These are phyloP conservation scores for Camelina hispida DNA, from an alignment of 345 rosid species.

Conservation along the genomic window DNA sequence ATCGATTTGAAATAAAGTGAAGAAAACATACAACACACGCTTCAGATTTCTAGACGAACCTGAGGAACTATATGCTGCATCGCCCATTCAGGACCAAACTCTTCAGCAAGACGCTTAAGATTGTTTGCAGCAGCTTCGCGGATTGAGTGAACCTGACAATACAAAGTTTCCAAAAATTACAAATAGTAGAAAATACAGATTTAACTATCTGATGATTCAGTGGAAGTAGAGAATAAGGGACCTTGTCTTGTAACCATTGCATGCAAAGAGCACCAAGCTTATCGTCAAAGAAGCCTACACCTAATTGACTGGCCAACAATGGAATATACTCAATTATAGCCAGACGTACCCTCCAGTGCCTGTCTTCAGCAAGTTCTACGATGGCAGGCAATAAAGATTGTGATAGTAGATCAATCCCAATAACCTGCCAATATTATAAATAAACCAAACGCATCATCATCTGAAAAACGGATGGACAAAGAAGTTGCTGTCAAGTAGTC, in stretches of 20 bases:
- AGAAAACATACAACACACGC: background rate
- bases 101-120: conserved; percentile 94
- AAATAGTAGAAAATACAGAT: background rate
- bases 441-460: background rate
- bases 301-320: conserved; percentile 88
- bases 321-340: conserved; percentile 98
- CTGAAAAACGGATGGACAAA: conserved; percentile 1
- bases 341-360: conserved; percentile 96
- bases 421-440: conserved; percentile 59
- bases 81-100: conserved; percentile 99
- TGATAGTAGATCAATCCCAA: conserved; percentile 93
- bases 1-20: conserved; percentile 4
- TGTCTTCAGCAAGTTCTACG: conserved; percentile 97
- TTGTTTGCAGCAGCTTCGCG: conserved; percentile 97
- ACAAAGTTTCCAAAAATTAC: background rate
- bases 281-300: conserved; percentile 82
- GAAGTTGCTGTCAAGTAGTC: background rate
- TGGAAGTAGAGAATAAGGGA: conserved; percentile 28
- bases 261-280: conserved; percentile 85
- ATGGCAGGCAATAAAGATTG: conserved; percentile 94
- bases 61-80: conserved; percentile 97
- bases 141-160: conserved; percentile 76
- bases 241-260: conserved; percentile 94
- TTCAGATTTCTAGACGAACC: conserved; percentile 50
- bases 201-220: background rate